phyloP scores from a whole-genome alignment of 345 rosid genomes.

The Ricinus communis region DNA sequence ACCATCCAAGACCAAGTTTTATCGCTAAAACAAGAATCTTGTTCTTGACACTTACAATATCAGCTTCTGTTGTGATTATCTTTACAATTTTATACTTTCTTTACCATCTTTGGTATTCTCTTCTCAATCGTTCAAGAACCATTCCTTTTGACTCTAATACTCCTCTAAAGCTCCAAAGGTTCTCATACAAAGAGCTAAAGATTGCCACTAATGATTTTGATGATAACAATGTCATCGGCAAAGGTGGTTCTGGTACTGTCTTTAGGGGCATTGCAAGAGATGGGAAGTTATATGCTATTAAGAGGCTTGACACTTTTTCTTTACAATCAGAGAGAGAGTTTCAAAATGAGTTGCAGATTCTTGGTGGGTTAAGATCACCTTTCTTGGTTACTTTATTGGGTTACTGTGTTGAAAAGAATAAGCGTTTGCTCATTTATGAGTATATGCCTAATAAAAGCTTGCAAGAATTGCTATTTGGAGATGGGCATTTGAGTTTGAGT shows the following conservation, averaged over 20 bases:
- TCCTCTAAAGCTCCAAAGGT: conserved; percentile 64
- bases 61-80: conserved; percentile 66
- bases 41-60: conserved; percentile 64
- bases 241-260: conserved; percentile 98
- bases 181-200: conserved; percentile 74
- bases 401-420: conserved; percentile 78
- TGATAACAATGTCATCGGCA: conserved; percentile 68
- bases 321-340: conserved; percentile 84
- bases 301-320: conserved; percentile 65
- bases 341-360: conserved; percentile 94
- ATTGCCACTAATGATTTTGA: conserved; percentile 72
- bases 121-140: conserved; percentile 65
- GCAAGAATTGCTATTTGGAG: conserved; percentile 77
- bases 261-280: conserved; percentile 72
- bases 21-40: conserved; percentile 50
- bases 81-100: conserved; percentile 68
- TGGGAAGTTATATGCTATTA: conserved; percentile 80
- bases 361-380: conserved; percentile 78
- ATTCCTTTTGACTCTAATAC: conserved; percentile 68
- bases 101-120: conserved; percentile 71
- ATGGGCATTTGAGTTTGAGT: conserved; percentile 49
- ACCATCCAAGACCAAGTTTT: conserved; percentile 40
- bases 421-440: conserved; percentile 80
- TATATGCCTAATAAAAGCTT: conserved; percentile 91
- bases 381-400: conserved; percentile 77